phyloP scores from a whole-genome alignment of 73 alveolate genomes.

The Effrenium voratum region DNA sequence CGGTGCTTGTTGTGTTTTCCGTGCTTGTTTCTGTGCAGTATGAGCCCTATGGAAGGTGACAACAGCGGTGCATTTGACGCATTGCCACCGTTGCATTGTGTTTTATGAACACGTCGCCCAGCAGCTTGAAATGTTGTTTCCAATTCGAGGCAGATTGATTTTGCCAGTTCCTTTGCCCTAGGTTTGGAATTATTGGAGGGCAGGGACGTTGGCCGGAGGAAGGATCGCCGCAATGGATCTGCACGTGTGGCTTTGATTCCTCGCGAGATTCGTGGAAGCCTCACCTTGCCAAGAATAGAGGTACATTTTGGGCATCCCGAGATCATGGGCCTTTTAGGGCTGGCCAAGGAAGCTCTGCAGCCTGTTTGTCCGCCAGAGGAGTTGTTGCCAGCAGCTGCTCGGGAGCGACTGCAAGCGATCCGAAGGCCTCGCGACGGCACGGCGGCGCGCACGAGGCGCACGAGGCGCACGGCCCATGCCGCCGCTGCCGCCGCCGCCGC shows the following conservation, averaged over 20 bases:
- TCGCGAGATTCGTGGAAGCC: background rate
- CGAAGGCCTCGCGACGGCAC: background rate
- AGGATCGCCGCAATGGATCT: background rate
- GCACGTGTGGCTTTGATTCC: conserved; percentile 11
- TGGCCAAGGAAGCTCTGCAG: background rate
- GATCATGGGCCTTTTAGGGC: background rate
- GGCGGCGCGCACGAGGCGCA: too few relatives aligned
- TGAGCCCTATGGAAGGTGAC: too few relatives aligned
- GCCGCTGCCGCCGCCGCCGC: background rate
- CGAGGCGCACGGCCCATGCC: too few relatives aligned
- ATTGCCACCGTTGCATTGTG: too few relatives aligned
- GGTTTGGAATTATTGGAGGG: conserved; percentile 36
- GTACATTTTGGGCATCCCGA: background rate
- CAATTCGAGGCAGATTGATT: background rate
- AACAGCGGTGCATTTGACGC: too few relatives aligned
- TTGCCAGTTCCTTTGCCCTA: background rate
- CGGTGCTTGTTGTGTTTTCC: too few relatives aligned
- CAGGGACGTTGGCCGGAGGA: conserved; percentile 1
- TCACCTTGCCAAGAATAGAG: background rate
- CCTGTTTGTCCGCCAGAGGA: conserved; percentile 38
- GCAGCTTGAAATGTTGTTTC: background rate
- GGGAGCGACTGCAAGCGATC: conserved; percentile 7
- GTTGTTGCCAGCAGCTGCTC: background rate
- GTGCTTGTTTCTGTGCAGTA: too few relatives aligned
- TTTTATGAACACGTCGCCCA: background rate